Conservation (phyloP, 139 green algal species). For the Chlamydomonas eustigma region DNA sequence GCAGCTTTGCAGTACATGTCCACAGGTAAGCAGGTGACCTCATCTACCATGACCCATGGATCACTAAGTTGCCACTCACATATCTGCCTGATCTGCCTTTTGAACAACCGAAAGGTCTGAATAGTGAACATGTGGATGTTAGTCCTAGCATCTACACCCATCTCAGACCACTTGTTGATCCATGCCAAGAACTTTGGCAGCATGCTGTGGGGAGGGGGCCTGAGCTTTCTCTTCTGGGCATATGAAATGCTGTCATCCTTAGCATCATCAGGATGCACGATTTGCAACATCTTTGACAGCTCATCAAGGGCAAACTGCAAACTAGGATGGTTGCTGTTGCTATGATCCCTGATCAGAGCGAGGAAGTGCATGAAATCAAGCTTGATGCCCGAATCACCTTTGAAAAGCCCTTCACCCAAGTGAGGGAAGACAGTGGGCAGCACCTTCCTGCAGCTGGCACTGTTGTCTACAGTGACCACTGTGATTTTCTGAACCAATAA, state of each 20-base stretch:
- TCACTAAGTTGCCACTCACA: not conserved
- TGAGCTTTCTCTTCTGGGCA: not conserved
- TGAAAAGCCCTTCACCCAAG: not conserved
- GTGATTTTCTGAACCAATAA: not conserved
- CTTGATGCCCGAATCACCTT: not conserved
- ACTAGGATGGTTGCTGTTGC: not conserved
- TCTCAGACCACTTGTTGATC: not conserved
- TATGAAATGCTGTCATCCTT: not conserved
- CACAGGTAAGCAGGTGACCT: not conserved
- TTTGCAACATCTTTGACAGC: not conserved
- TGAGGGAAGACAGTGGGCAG: not conserved
- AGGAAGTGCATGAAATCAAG: not conserved
- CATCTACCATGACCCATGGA: not conserved
- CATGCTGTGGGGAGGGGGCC: not conserved
- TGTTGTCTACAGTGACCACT: not conserved
- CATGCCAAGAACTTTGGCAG: not conserved
- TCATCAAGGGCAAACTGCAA: not conserved
- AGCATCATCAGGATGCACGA: not conserved
- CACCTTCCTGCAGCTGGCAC: not conserved
- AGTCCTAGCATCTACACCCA: not conserved
- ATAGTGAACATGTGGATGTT: not conserved
- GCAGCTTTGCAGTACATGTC: not conserved
- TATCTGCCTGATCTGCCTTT: not conserved
- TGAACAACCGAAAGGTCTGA: not conserved
- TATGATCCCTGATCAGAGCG: not conserved